Evolutionary conservation across 106 monocot genomes (phyloP).

Genomic region (Ottelia alismoides): DNA sequence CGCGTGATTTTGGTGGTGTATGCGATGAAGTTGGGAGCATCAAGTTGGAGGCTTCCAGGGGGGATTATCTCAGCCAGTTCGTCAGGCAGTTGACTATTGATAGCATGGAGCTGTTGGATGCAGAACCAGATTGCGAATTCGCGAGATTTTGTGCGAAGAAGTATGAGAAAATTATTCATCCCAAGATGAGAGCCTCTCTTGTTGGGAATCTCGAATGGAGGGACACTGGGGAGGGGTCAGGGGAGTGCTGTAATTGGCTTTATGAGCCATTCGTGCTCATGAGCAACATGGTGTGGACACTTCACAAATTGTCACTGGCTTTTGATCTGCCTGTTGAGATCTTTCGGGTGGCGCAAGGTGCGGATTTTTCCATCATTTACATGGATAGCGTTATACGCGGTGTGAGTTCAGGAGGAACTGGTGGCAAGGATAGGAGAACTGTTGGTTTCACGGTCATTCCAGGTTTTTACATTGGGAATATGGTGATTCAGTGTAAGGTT

Average conservation of each 20-base stretch:
- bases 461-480: slow-evolving; percentile 70
- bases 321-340: slow-evolving; percentile 67
- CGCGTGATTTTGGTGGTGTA: slow-evolving; percentile 22
- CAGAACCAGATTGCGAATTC: slow-evolving; percentile 32
- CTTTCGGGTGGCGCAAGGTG: slow-evolving; percentile 54
- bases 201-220: slow-evolving; percentile 17
- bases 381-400: slow-evolving; percentile 70
- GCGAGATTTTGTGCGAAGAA: slow-evolving; percentile 57
- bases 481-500: slow-evolving; percentile 78
- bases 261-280: slow-evolving; percentile 59
- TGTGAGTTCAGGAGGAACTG: not conserved
- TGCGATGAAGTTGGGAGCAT: slow-evolving; percentile 2
- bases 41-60: slow-evolving; percentile 1
- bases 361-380: slow-evolving; percentile 69
- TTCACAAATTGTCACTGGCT: slow-evolving; percentile 64
- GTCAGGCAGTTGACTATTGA: slow-evolving; percentile 52
- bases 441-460: slow-evolving; percentile 91
- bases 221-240: slow-evolving; percentile 12
- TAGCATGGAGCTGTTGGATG: slow-evolving; percentile 34
- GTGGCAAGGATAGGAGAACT: slow-evolving; percentile 20
- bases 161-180: slow-evolving; percentile 39
- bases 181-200: slow-evolving; percentile 23
- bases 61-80: slow-evolving; percentile 48
- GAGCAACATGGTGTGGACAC: slow-evolving; percentile 80
- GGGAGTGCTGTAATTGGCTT: slow-evolving; percentile 39